phyloP scores from a whole-genome alignment of 1,284 basidiomycete species.

The Erythrobasidium hasegawianum region DNA sequence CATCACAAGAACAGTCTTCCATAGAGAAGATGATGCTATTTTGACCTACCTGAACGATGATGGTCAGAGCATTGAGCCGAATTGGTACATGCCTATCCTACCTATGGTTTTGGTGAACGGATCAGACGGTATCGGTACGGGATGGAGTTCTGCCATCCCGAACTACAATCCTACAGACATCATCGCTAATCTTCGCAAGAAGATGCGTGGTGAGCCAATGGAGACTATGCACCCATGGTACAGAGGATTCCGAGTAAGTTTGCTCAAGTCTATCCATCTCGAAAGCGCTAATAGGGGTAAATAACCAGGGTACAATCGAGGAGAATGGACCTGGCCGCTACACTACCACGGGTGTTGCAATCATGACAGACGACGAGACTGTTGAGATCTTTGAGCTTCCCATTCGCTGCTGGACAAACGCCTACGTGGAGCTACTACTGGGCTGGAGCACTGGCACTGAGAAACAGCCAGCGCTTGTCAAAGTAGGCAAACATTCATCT shows the following conservation, averaged over 20 bases:
- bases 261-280: no score
- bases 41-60: conserved; percentile 85
- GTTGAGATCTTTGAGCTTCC: conserved; percentile 95
- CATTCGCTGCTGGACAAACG: conserved; percentile 90
- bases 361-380: conserved; percentile 78
- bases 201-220: conserved; percentile 82
- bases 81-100: conserved; percentile 87
- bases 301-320: conserved; percentile 69
- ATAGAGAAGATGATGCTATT: conserved; percentile 78
- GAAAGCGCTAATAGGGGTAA: conserved; percentile 15
- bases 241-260: conserved; percentile 68
- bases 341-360: conserved; percentile 71
- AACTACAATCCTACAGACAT: conserved; percentile 92
- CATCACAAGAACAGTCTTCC: conserved; percentile 75
- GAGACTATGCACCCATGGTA: conserved; percentile 93
- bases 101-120: conserved; percentile 92
- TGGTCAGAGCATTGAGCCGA: conserved; percentile 82
- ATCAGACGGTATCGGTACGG: conserved; percentile 95
- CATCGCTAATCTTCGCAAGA: conserved; percentile 75
- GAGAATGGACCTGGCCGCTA: conserved; percentile 77
- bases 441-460: conserved; percentile 56
- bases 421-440: conserved; percentile 88
- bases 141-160: conserved; percentile 92
- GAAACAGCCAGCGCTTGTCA: conserved; percentile 61
- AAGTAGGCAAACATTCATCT: conserved; percentile 51